Conservation (phyloP, 768 basidiomycete genomes). For the Artomyces pyxidatus region DNA sequence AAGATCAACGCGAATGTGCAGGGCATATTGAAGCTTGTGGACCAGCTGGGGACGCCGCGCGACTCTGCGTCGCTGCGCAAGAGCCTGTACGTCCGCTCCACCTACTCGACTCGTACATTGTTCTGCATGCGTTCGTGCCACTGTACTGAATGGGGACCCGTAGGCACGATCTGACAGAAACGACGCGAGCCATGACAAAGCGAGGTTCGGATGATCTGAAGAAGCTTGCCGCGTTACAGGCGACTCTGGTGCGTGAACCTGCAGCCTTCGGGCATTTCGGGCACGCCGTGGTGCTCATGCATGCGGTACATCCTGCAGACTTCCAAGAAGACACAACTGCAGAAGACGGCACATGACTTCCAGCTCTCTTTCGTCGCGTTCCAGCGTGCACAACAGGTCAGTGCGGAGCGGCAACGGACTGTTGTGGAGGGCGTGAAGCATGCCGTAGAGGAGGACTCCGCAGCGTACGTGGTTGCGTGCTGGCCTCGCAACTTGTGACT, state of each 20-base stretch:
- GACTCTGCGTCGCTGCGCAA: conserved; percentile 78
- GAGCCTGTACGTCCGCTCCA: conserved; percentile 58
- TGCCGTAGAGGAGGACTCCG: conserved; percentile 68
- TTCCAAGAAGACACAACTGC: conserved; percentile 72
- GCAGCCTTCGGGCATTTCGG: background rate
- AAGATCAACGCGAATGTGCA: conserved; percentile 98
- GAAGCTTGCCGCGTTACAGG: conserved; percentile 67
- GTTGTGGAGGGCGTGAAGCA: conserved; percentile 83
- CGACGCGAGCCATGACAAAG: conserved; percentile 92
- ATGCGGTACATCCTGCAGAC: conserved; percentile 37
- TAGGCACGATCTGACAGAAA: conserved; percentile 91
- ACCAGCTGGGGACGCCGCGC: conserved; percentile 80
- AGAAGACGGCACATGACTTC: conserved; percentile 91
- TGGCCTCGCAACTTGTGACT: background rate
- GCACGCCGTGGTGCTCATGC: background rate
- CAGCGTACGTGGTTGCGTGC: conserved; percentile 18
- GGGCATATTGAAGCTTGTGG: conserved; percentile 92
- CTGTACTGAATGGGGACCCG: background rate
- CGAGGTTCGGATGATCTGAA: conserved; percentile 90
- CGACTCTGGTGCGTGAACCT: conserved; percentile 39
- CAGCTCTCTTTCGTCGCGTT: conserved; percentile 86
- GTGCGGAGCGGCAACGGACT: conserved; percentile 82
- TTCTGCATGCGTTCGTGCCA: background rate
- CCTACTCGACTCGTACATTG: background rate
- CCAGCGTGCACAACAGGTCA: conserved; percentile 84